Evolutionary conservation across 106 monocot genomes (phyloP), one percentile per base, ranked within the genome.

Genomic region (Alisma plantagoaquatica): DNA sequence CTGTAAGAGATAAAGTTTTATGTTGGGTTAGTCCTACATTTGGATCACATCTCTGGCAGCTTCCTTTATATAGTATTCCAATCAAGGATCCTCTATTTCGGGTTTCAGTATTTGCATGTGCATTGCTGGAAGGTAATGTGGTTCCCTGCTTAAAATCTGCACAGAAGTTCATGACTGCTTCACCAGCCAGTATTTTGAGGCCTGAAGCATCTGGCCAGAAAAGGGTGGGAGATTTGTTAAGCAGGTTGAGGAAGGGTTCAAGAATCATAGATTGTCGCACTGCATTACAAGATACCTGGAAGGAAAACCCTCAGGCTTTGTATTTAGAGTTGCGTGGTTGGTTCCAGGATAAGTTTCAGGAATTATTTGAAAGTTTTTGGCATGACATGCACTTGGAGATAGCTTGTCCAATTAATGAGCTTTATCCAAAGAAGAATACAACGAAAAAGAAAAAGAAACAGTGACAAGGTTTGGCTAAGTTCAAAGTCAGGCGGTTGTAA

Each of bases 21-120:
- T 85, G 81, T 53, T 98, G 89, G 89, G 89, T 89, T n/a, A 82
- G 46, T 27, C 81, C 89, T 4, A 62, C 53, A 62, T 98, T 98
- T 62, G 89, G 89, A 2, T 69, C 65, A 20, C 84, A 98, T 69
- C 78, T 82, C 49, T 98, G 96, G 96, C 53, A 89, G 57, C 78
- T 98, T 42, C 84, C 84, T 2, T 70, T 90, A 51, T 79, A 90
- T 51, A 58, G 67, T 50, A 27, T 74, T 14, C 84, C 81, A 2
- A 72, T 85, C 22, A 59, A 98, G 58, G 56, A 82, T 54, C 63
- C 43, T 12, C 49, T 10, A 8, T 64, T 76, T 16, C 52, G 85
- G 20, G 23, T 79, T 30, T 76, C 78, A 11, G 68, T 79, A 12
- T 98, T 98, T 61, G 88, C 85, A 33, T 82, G 55, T 63, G 73